phyloP scores from a whole-genome alignment of 2,329 filamentous ascomycete genomes.

The Trichophyton schoenleinii region DNA sequence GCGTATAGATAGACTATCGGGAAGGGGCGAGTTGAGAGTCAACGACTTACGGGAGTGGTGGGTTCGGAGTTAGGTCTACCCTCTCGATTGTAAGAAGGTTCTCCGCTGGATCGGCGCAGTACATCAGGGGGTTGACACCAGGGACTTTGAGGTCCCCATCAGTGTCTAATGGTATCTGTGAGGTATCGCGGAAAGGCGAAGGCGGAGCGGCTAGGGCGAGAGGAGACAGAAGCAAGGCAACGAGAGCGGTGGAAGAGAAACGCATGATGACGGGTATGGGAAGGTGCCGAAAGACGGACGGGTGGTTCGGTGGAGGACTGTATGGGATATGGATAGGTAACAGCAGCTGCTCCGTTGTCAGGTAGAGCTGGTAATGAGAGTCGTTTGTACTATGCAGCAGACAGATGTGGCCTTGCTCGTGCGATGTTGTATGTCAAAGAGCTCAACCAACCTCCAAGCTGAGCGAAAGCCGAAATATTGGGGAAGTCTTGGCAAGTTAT shows the following conservation, averaged over 20 bases:
- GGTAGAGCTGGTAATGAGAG: background rate
- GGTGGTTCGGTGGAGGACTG: background rate
- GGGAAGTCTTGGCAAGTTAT: background rate
- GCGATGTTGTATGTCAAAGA: background rate
- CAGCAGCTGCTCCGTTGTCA: background rate
- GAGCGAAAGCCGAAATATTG: too few relatives aligned
- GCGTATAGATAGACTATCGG: background rate
- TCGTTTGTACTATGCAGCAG: background rate
- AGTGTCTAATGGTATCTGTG: constrained; percentile 38
- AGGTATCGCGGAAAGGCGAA: constrained; percentile 36
- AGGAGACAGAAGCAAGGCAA: constrained; percentile 33
- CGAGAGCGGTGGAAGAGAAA: constrained; percentile 20
- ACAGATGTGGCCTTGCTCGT: background rate
- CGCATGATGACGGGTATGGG: background rate
- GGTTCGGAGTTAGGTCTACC: constrained; percentile 75
- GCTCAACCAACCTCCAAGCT: background rate
- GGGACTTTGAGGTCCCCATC: constrained; percentile 53
- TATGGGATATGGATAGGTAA: background rate
- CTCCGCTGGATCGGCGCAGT: constrained; percentile 56
- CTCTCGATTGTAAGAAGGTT: constrained; percentile 65
- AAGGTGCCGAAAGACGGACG: background rate
- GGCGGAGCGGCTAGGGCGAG: constrained; percentile 34
- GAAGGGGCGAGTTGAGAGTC: background rate
- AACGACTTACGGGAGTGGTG: constrained; percentile 63
- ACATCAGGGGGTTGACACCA: constrained; percentile 72